phyloP scores from a whole-genome alignment of 768 basidiomycete genomes.

The Nevesoporus exiguus region DNA sequence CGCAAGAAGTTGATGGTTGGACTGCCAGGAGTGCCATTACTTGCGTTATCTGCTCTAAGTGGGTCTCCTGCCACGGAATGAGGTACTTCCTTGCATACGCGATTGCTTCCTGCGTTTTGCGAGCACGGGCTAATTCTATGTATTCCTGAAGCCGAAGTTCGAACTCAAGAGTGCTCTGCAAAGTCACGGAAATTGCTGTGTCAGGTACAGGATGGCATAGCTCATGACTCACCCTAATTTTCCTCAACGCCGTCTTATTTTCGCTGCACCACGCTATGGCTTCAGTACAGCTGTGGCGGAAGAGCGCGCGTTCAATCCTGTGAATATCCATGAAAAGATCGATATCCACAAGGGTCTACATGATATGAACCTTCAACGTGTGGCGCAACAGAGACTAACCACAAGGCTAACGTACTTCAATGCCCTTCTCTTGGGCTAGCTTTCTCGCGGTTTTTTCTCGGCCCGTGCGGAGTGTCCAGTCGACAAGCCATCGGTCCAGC shows the following conservation, averaged over 20 bases:
- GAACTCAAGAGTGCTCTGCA: conserved; percentile 92
- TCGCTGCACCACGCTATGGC: conserved; percentile 96
- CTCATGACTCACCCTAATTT: conserved; percentile 64
- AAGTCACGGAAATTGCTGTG: conserved; percentile 16
- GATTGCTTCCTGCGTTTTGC: conserved; percentile 73
- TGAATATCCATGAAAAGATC: conserved; percentile 88
- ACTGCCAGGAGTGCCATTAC: conserved; percentile 78
- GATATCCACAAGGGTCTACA: conserved; percentile 81
- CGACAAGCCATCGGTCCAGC: conserved; percentile 87
- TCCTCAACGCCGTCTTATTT: conserved; percentile 88
- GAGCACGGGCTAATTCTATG: conserved; percentile 79
- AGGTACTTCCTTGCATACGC: conserved; percentile 81
- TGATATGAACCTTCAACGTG: conserved; percentile 18
- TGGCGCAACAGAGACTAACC: conserved; percentile 10
- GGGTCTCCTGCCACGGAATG: conserved; percentile 76
- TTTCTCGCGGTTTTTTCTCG: conserved; percentile 72
- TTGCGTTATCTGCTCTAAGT: conserved; percentile 71
- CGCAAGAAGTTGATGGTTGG: conserved; percentile 63
- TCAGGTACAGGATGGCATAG: conserved; percentile 7
- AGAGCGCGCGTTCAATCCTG: conserved; percentile 79
- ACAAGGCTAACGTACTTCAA: conserved; percentile 59
- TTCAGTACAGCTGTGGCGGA: conserved; percentile 74
- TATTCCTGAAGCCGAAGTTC: conserved; percentile 94
- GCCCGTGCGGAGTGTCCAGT: conserved; percentile 84
- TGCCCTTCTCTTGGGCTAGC: conserved; percentile 71